Base-by-base conservation (phyloP, 2,329 filamentous ascomycete genomes). In the Aureobasidium musti region DNA sequence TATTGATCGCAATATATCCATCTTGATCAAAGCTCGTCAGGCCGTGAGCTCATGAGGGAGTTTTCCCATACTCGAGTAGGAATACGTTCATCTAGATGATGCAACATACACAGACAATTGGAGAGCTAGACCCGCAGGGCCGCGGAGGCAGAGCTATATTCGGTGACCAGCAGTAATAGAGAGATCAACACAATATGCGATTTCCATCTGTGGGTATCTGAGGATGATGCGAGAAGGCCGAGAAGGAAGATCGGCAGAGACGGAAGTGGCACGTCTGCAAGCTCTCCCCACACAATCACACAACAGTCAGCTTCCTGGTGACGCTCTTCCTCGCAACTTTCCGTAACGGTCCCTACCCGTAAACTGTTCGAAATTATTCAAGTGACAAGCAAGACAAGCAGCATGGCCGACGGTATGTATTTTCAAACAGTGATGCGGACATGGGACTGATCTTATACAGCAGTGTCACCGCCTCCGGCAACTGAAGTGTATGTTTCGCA, bases 401-500 rank as follows among this genome's bases (percentile, higher is more conserved):
- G 10, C 37, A 64, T 64, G 61, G 61, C 61, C 17, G 61, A 64
- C 26, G 49, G 61, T 54, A 54, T 6, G 47, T n/a, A 19, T 7
- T 33, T 2, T 17, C 17, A 5, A 39, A 17, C n/a, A 28, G 5
- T 28, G 35, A 33, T 19, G 11, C 37, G 19, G 7, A 26, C 23
- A 45, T 19, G 26, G 17, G 23, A n/a, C 64, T 67, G 26, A 66
- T 50, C 45, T 19, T 19, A 26, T 23, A 69, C 54, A 71, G 67
- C 30, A 68, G 53, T 67, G 50, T 52, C 56, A 70, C 68, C 68
- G 47, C 70, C 79, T 19, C 77, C 76, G 59, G 79, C 78, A 60
- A 72, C 80, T 30, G 72, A 79, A 72, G 80, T 76, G 80, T 82
- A 80, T 73, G 79, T 54, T 21, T 17, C 28, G 26, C 39, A 56